These are phyloP conservation scores for Rosa rugosa DNA, from an alignment of 306 rosid genomes.

Conservation along the genomic window DNA sequence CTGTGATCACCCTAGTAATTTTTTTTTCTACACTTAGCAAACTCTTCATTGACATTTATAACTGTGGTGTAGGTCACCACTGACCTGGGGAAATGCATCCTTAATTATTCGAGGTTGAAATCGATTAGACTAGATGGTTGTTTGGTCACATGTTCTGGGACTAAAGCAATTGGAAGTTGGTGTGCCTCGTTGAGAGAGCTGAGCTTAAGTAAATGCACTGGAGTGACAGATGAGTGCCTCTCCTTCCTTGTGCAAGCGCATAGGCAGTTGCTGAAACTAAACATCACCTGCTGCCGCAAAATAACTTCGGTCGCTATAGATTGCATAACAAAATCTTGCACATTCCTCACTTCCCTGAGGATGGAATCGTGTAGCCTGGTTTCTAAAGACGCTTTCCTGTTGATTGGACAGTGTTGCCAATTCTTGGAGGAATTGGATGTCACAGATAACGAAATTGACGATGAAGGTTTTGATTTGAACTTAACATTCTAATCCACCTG, in stretches of 20 bases:
- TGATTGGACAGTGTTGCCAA: constrained; percentile 53
- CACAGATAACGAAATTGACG: constrained; percentile 58
- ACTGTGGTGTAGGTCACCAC: constrained; percentile 47
- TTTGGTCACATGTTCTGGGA: constrained; percentile 46
- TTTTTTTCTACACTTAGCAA: constrained; percentile 4
- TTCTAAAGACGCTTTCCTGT: constrained; percentile 51
- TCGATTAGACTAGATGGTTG: constrained; percentile 59
- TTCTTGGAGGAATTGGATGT: constrained; percentile 64
- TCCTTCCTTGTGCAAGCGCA: constrained; percentile 46
- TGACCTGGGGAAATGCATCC: constrained; percentile 55
- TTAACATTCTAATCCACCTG: neutral
- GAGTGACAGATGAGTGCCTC: constrained; percentile 55
- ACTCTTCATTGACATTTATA: constrained; percentile 19
- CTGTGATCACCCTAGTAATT: constrained; percentile 2
- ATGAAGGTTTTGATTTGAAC: constrained; percentile 48
- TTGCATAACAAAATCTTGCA: constrained; percentile 53
- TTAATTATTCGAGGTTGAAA: constrained; percentile 39
- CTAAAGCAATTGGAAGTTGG: constrained; percentile 47
- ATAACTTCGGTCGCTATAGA: constrained; percentile 51
- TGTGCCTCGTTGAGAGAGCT: constrained; percentile 55
- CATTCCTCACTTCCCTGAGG: constrained; percentile 51
- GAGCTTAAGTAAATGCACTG: constrained; percentile 61
- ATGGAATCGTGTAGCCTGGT: constrained; percentile 69
- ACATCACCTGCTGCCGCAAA: constrained; percentile 59
- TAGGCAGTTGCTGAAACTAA: constrained; percentile 49